Evolutionary conservation across 2,329 filamentous ascomycete species (phyloP).

Genomic region (Curvularia eragrostidis): DNA sequence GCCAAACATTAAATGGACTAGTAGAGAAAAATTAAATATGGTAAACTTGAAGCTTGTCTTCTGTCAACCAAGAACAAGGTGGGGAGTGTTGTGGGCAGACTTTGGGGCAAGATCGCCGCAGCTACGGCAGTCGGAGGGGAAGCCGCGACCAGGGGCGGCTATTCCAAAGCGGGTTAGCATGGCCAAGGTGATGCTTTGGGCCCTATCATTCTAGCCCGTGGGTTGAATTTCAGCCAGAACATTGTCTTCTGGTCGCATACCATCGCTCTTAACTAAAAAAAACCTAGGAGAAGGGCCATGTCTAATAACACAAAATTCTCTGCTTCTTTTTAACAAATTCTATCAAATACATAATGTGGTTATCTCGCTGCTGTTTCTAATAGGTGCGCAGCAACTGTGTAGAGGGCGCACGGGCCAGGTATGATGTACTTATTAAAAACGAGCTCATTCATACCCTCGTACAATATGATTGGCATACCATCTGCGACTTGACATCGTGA

Average conservation of each 20-base stretch:
- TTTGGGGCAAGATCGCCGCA: slow-evolving; percentile 12
- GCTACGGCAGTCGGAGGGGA: slow-evolving; percentile 6
- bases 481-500: not conserved
- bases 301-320: no score
- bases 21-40: not conserved
- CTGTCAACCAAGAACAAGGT: not conserved
- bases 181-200: not conserved
- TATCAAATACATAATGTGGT: no score
- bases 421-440: no score
- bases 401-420: no score
- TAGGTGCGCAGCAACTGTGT: no score
- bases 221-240: no score
- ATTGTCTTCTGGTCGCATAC: no score
- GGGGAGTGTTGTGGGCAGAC: not conserved
- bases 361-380: no score
- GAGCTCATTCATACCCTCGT: no score
- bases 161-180: not conserved
- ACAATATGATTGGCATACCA: slow-evolving; percentile 8
- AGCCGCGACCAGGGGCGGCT: not conserved
- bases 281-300: no score
- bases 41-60: not conserved
- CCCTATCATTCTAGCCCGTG: not conserved
- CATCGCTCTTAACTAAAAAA: no score
- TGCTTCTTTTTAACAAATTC: no score
- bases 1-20: not conserved